Percentiles rank a stretch among this genome's conserved stretches.
Evolutionary conservation across 2,329 filamentous ascomycete species (phyloP).

Genomic region (Talaromyces atroroseus): DNA sequence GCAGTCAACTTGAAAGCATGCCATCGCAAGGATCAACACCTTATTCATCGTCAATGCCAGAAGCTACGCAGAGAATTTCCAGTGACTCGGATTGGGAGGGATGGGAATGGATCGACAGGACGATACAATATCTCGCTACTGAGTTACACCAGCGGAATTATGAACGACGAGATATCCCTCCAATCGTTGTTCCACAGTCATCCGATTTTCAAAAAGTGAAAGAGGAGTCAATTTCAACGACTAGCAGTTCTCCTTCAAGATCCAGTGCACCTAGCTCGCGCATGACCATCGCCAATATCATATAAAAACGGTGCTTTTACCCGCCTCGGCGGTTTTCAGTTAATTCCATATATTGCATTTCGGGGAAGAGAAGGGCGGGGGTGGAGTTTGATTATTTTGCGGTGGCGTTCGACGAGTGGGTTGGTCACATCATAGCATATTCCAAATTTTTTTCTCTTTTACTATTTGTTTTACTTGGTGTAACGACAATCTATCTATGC

Average conservation of each 20-base stretch:
- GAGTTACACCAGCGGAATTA: slow-evolving; percentile 28
- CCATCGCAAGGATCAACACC: slow-evolving; percentile 18
- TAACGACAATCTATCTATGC: not conserved
- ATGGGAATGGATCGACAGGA: slow-evolving; percentile 68
- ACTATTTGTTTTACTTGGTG: too few relatives aligned
- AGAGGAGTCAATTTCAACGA: slow-evolving; percentile 21
- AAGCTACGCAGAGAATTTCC: not conserved
- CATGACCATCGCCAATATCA: slow-evolving; percentile 45
- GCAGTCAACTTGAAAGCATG: slow-evolving; percentile 30
- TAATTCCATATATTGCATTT: not conserved
- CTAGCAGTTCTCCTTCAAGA: slow-evolving; percentile 12
- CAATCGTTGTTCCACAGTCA: not conserved
- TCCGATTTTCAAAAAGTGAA: slow-evolving; percentile 18
- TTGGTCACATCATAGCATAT: not conserved
- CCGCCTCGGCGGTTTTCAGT: not conserved
- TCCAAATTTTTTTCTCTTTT: not conserved
- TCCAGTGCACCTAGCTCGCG: slow-evolving; percentile 33
- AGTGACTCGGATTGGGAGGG: slow-evolving; percentile 61
- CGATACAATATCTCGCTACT: slow-evolving; percentile 52
- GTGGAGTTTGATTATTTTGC: not conserved
- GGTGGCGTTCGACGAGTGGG: not conserved
- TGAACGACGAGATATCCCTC: slow-evolving; percentile 13
- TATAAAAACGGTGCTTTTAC: slow-evolving; percentile 18
- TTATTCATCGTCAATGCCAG: not conserved
- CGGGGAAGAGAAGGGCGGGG: too few relatives aligned